phyloP scores from a whole-genome alignment of 495 filamentous ascomycete genomes.

The Chlorociboria aeruginascens region DNA sequence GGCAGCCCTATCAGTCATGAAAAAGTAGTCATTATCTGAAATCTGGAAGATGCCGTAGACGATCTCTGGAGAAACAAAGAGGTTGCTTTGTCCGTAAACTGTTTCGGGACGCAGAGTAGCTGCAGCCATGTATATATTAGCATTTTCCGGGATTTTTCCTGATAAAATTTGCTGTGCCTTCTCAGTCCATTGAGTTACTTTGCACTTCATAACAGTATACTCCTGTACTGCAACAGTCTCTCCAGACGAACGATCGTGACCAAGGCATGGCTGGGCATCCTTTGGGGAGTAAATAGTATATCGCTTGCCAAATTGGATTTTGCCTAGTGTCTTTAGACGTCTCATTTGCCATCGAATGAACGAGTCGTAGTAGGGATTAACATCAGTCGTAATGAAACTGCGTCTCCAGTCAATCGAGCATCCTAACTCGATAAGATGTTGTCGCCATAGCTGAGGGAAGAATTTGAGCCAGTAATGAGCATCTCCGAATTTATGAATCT shows the following conservation, averaged over 20 bases:
- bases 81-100: constrained; percentile 96
- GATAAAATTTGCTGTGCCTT: constrained; percentile 53
- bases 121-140: constrained; percentile 79
- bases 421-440: constrained; percentile 74
- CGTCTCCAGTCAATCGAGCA: constrained; percentile 85
- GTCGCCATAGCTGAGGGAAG: constrained; percentile 74
- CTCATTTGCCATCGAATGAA: constrained; percentile 99
- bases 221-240: constrained; percentile 87
- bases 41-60: constrained; percentile 85
- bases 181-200: constrained; percentile 77
- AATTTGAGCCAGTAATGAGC: constrained; percentile 76
- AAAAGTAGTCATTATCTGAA: constrained; percentile 70
- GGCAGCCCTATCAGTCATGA: constrained; percentile 77
- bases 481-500: constrained; percentile 88
- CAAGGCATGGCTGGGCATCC: constrained; percentile 95
- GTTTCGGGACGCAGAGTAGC: constrained; percentile 93
- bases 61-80: constrained; percentile 87
- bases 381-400: constrained; percentile 88
- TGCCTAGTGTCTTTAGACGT: constrained; percentile 73
- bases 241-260: constrained; percentile 86
- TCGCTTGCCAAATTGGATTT: constrained; percentile 88
- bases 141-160: constrained; percentile 67
- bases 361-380: constrained; percentile 92
- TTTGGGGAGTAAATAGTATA: constrained; percentile 96
- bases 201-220: constrained; percentile 84